Base-by-base conservation (phyloP, 1,284 basidiomycete genomes). In the Ceratorhiza oryzae-sativae region DNA sequence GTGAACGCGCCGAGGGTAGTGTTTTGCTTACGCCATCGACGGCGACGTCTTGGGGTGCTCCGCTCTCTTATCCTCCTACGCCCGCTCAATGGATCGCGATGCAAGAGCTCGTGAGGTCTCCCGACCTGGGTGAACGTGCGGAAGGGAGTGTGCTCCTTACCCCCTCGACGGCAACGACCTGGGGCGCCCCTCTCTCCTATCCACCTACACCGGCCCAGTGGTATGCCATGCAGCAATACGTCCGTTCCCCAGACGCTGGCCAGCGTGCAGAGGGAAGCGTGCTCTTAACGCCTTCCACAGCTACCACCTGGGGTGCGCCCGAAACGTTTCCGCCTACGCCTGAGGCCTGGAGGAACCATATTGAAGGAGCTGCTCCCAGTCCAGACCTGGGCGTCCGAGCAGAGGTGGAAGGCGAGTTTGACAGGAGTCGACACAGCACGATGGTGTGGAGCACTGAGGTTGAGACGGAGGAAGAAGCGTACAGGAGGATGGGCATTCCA, bases 81-180 rank as follows among this genome's bases (percentile, higher is more conserved):
- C 72, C 72, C 12, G 72, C 72, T n/a, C 72, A 73, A 34, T 73
- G 67, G 62, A 56, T 46, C 34, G 62, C 67, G 34, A 72, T 67
- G 55, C 61, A 65, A 25, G 71, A 72, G 34, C 48, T 72, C 34
- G 62, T 67, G 48, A 63, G 71, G 13, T 65, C 63, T 60, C 71
- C 71, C 9, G 62, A 89, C 76, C 76, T 90, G 48, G 86, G 84
- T 45, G 77, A 83, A 61, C 85, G 88, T n/a, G 73, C 83, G 42
- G 80, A 83, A 75, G 88, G 87, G 12, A 90, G 89, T 1, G 87
- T 89, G 12, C 83, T 83, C 70, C 80, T 86, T 68, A 89, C 87
- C 1, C 85, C 86, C 6, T 67, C 62, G 30, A 67, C 62, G n/a
- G 62, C 73, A 41, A 39, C 81, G 10, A 82, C 81, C 49, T 76